Conservation (phyloP, 1,284 basidiomycete species). For the Moniliophthora roreri region DNA sequence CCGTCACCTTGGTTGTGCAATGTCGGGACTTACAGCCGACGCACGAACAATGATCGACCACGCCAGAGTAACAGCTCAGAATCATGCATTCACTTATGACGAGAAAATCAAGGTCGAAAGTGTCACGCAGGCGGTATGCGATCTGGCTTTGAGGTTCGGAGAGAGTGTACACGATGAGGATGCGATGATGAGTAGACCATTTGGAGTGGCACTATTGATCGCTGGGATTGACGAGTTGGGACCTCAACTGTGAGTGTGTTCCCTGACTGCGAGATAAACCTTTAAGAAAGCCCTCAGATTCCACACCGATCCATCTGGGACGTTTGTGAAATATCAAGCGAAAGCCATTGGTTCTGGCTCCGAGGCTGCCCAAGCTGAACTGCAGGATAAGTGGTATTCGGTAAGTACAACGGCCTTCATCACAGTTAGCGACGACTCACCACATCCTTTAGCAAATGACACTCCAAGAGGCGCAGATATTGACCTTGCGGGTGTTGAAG, state of each 20-base stretch:
- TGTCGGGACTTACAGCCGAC: slow-evolving; percentile 98
- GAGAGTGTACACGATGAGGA: slow-evolving; percentile 99
- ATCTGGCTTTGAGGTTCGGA: slow-evolving; percentile 95
- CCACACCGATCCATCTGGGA: slow-evolving; percentile 99
- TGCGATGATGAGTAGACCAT: slow-evolving; percentile 98
- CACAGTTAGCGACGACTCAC: slow-evolving; percentile 7
- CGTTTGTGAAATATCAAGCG: slow-evolving; percentile 95
- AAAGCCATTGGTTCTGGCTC: slow-evolving; percentile 99
- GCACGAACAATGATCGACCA: slow-evolving; percentile 99
- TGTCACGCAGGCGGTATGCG: slow-evolving; percentile 96
- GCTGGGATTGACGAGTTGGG: slow-evolving; percentile 96
- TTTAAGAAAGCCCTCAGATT: slow-evolving; percentile 50
- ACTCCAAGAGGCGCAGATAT: slow-evolving; percentile 82
- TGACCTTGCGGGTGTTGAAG: slow-evolving; percentile 91
- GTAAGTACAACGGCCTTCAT: slow-evolving; percentile 41
- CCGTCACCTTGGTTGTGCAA: slow-evolving; percentile 93
- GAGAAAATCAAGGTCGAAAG: slow-evolving; percentile 97
- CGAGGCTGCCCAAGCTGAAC: slow-evolving; percentile 95
- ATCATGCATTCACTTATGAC: slow-evolving; percentile 97
- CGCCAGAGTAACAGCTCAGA: slow-evolving; percentile 94
- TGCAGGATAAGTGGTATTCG: slow-evolving; percentile 98
- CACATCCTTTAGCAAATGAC: slow-evolving; percentile 82
- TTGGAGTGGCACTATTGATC: slow-evolving; percentile 97
- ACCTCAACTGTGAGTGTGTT: slow-evolving; percentile 78
- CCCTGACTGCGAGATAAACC: slow-evolving; percentile 8